These are phyloP conservation scores for Neonectria ditissima DNA, from an alignment of 2,329 filamentous ascomycete species.

Conservation along the genomic window DNA sequence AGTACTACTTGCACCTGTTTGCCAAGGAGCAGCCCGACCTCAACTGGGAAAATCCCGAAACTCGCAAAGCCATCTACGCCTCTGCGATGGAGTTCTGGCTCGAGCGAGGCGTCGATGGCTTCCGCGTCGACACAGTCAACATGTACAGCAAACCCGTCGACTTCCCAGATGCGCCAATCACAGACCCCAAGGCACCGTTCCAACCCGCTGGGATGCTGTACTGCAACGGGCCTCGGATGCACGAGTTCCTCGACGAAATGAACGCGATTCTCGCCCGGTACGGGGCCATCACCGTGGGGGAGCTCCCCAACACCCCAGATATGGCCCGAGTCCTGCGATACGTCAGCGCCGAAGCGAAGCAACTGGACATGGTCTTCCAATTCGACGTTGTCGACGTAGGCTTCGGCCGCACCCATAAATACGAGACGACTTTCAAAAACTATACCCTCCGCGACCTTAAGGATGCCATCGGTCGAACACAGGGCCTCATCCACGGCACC, in stretches of 20 bases:
- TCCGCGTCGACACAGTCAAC: constrained; percentile 81
- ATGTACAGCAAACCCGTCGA: constrained; percentile 74
- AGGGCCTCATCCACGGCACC: constrained; percentile 62
- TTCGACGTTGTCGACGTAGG: constrained; percentile 74
- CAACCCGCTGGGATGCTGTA: constrained; percentile 69
- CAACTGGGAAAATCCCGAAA: constrained; percentile 82
- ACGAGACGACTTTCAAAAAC: constrained; percentile 60
- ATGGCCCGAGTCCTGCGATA: constrained; percentile 68
- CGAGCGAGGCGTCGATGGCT: constrained; percentile 76
- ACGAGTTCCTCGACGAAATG: constrained; percentile 77
- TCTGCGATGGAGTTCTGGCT: constrained; percentile 84
- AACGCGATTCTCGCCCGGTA: constrained; percentile 69
- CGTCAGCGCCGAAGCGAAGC: constrained; percentile 67
- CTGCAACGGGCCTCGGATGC: constrained; percentile 76
- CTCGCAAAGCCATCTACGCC: constrained; percentile 77
- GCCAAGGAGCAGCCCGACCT: constrained; percentile 82
- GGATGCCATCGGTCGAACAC: constrained; percentile 60
- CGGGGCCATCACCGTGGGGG: constrained; percentile 77
- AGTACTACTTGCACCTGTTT: constrained; percentile 84
- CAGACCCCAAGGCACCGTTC: constrained; percentile 57
- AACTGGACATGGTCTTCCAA: constrained; percentile 78
- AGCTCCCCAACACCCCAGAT: constrained; percentile 73
- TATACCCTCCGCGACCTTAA: constrained; percentile 64
- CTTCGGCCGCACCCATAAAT: constrained; percentile 62
- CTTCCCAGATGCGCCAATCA: constrained; percentile 69